A percentile compares a stretch with the other conserved stretches of the same genome.
phyloP scores from a whole-genome alignment of 1,284 basidiomycete genomes.

The Stereum hirsutum region DNA sequence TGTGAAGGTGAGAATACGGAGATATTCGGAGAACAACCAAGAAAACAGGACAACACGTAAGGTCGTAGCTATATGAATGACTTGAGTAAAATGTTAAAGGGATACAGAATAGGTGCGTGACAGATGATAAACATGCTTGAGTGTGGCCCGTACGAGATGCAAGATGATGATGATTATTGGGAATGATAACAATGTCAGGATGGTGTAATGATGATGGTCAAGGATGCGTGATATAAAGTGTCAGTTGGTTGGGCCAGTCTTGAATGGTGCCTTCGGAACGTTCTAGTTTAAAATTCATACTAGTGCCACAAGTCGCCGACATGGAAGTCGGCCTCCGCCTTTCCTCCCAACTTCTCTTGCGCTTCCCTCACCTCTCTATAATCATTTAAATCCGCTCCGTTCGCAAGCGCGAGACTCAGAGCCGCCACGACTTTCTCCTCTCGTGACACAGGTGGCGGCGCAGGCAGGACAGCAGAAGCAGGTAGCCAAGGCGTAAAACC shows the following conservation, averaged over 20 bases:
- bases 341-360: constrained; percentile 21
- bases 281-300: constrained; percentile 5
- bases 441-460: constrained; percentile 27
- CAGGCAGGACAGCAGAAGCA: not conserved
- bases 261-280: not conserved
- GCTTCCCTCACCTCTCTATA: constrained; percentile 43
- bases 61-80: no score
- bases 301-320: constrained; percentile 60
- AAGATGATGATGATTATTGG: not conserved
- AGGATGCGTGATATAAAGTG: no score
- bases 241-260: not conserved
- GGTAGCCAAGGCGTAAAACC: not conserved
- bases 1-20: no score
- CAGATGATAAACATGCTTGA: no score
- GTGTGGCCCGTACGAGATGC: not conserved
- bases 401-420: constrained; percentile 54
- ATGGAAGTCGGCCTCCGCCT: constrained; percentile 32
- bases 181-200: not conserved
- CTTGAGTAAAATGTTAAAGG: no score
- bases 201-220: no score
- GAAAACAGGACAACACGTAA: no score
- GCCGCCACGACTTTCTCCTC: constrained; percentile 32
- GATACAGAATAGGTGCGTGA: no score
- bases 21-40: no score
- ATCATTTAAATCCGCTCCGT: constrained; percentile 60